Evolutionary conservation across 2,329 filamentous ascomycete species (phyloP), one percentile per base, ranked within the genome.

Genomic region (Sporothrix inflata): DNA sequence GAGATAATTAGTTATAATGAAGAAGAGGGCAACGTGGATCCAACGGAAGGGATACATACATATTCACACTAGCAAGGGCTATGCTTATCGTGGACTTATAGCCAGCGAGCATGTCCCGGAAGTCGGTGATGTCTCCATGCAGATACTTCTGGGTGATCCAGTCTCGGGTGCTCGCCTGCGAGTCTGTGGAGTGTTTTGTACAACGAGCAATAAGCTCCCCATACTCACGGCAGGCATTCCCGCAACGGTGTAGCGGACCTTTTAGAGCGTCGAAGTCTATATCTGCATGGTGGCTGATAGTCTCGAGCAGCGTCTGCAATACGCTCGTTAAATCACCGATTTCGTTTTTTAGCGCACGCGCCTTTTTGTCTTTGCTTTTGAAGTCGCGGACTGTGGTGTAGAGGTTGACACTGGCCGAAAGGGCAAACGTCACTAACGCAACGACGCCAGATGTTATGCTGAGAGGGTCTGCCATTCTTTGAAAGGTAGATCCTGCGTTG

Each of bases 111-210:
- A 66, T 66, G 61, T 66, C 42, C 38, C n/a, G 45, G 42, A 66
- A 66, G 61, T 75, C 47, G 75, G 61, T 81, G 79, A 72, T 60
- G 55, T 60, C 55, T 34, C 55, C 55, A 19, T 60, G 55, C 4
- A 60, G 55, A 60, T 30, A 60, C 55, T 60, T 60, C 55, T 60
- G 55, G 21, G 24, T 30, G 55, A 60, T 60, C 55, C 55, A 60
- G 55, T 60, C 40, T 12, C 40, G 40, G 40, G 7, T 45, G 40
- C 40, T 45, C 40, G 40, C 40, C 11, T 45, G 40, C 9, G 40
- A 45, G 40, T 45, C 40, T 45, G 40, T 45, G 40, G 40, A 45
- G 40, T 45, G 40, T 14, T 45, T 12, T 45, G 40, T 45, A 16
- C 40, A 45, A 1, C 40, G 40, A 45, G 40, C 40, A 45, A 45